phyloP scores from a whole-genome alignment of 2,329 filamentous ascomycete genomes.

The Paramyrothecium roridum region DNA sequence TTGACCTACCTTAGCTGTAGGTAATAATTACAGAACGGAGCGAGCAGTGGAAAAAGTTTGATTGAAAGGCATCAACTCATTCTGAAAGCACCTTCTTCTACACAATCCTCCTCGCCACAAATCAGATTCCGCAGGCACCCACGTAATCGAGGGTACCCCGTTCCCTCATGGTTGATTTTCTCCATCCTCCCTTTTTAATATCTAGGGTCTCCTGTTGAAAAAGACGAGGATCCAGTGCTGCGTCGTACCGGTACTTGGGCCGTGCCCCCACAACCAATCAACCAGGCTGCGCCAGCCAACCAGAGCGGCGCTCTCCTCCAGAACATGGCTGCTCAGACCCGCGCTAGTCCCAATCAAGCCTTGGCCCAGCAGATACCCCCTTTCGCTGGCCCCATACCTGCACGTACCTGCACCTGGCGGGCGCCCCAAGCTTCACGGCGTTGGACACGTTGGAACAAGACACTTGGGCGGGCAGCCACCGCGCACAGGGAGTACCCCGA shows the following conservation, averaged over 20 bases:
- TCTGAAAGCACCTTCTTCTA: no score
- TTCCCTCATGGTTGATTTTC: neutral
- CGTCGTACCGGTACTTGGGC: neutral
- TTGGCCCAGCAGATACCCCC: neutral
- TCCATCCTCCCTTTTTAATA: neutral
- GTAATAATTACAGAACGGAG: no score
- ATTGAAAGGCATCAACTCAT: no score
- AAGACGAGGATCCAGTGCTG: no score
- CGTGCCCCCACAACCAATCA: neutral
- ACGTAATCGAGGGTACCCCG: neutral
- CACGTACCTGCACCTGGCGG: neutral
- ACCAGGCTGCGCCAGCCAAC: neutral
- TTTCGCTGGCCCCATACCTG: neutral
- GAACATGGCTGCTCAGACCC: neutral
- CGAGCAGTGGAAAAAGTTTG: no score
- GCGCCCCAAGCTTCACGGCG: neutral
- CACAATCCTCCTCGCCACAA: neutral
- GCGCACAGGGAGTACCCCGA: constrained; percentile 2
- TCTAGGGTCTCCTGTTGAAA: neutral
- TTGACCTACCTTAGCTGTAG: no score
- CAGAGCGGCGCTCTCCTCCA: neutral
- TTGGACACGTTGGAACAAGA: neutral
- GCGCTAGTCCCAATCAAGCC: neutral
- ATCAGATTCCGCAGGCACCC: neutral
- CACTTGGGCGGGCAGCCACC: neutral